A percentile compares a stretch with the other conserved stretches of the same genome.
Conservation (phyloP, 768 basidiomycete species). For the Megacollybia marginata region DNA sequence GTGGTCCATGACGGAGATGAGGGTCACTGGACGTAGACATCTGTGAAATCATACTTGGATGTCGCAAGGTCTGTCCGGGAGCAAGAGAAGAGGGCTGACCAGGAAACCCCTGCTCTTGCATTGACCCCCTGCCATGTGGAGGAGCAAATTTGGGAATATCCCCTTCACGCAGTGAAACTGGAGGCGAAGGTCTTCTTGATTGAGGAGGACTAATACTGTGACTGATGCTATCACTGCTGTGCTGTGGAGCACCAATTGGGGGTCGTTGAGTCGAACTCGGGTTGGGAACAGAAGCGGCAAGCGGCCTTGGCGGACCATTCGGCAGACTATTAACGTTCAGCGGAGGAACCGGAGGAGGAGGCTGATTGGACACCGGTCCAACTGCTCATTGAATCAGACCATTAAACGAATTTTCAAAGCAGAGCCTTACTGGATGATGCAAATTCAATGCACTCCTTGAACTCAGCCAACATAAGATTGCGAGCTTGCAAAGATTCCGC, state of each 20-base stretch:
- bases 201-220: background rate
- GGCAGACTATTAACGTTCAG: conserved; percentile 12
- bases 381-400: conserved; percentile 26
- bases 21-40: background rate
- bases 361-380: conserved; percentile 50
- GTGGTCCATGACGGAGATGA: background rate
- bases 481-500: conserved; percentile 49
- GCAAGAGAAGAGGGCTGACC: background rate
- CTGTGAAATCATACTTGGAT: conserved; percentile 12
- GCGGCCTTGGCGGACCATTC: conserved; percentile 1
- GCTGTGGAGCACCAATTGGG: background rate
- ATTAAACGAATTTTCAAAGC: background rate
- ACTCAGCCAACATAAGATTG: conserved; percentile 58
- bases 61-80: conserved; percentile 15
- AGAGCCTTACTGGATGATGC: conserved; percentile 55
- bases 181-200: background rate
- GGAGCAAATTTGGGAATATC: background rate
- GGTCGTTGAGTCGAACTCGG: conserved; percentile 1
- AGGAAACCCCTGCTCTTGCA: background rate
- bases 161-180: background rate
- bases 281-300: background rate
- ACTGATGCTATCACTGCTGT: too few species aligned
- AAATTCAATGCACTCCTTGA: conserved; percentile 82
- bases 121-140: background rate
- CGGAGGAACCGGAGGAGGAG: conserved; percentile 61